These are phyloP conservation scores for Fomitopsis pulvina DNA, from an alignment of 768 basidiomycete genomes.

Conservation along the genomic window DNA sequence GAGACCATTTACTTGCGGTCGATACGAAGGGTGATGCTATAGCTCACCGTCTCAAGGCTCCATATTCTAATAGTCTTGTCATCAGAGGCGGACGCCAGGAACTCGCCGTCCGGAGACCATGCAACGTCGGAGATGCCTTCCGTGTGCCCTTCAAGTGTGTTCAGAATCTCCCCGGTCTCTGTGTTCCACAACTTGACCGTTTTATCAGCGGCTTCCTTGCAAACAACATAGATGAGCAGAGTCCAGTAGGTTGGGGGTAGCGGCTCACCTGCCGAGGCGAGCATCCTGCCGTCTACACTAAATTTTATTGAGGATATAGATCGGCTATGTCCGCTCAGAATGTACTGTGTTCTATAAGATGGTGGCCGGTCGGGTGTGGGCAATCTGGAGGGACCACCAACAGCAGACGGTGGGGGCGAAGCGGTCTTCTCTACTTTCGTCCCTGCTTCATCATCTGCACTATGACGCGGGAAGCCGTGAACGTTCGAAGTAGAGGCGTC, in stretches of 20 bases:
- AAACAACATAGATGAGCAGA: slow-evolving; percentile 20
- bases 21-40: background rate
- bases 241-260: background rate
- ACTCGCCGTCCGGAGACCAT: slow-evolving; percentile 79
- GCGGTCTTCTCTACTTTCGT: background rate
- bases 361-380: slow-evolving; percentile 23
- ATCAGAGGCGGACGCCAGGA: slow-evolving; percentile 89
- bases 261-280: slow-evolving; percentile 78
- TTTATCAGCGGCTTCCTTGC: slow-evolving; percentile 76
- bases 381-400: background rate
- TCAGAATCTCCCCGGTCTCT: slow-evolving; percentile 63
- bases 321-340: slow-evolving; percentile 76
- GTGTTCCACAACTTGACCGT: slow-evolving; percentile 76
- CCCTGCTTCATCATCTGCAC: background rate
- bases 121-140: slow-evolving; percentile 88
- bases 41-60: slow-evolving; percentile 59
- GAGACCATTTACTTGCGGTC: background rate
- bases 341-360: slow-evolving; percentile 53
- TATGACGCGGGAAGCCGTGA: background rate
- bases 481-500: background rate
- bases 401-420: background rate
- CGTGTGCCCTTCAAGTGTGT: slow-evolving; percentile 66
- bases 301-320: slow-evolving; percentile 85
- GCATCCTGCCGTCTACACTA: slow-evolving; percentile 72
- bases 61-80: slow-evolving; percentile 87